Percentiles rank a stretch among this genome's conserved stretches.
Conservation (phyloP, 148 eudicot genomes). For the Pouteria glomerata region DNA sequence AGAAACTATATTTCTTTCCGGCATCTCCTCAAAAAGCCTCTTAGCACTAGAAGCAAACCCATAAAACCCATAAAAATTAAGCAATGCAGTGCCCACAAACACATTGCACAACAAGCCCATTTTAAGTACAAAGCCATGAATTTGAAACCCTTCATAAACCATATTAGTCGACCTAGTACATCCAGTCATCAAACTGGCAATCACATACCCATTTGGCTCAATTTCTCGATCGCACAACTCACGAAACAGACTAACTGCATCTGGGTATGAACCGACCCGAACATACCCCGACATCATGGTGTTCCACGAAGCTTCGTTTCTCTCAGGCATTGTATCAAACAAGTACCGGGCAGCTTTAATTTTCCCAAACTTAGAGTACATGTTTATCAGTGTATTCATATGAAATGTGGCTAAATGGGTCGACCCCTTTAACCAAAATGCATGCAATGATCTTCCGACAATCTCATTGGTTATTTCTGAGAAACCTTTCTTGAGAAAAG, state of each 20-base stretch:
- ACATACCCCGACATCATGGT: slow-evolving; percentile 64
- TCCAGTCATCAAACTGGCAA: slow-evolving; percentile 64
- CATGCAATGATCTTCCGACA: slow-evolving; percentile 57
- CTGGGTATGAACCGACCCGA: slow-evolving; percentile 31
- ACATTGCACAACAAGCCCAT: slow-evolving; percentile 49
- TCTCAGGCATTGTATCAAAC: slow-evolving; percentile 66
- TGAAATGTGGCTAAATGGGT: slow-evolving; percentile 34
- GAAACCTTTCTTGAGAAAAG: slow-evolving; percentile 54
- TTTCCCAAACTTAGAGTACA: slow-evolving; percentile 54
- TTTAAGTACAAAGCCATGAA: slow-evolving; percentile 55
- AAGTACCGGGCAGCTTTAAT: slow-evolving; percentile 33
- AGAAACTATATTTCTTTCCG: slow-evolving; percentile 57
- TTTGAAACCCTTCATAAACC: slow-evolving; percentile 51
- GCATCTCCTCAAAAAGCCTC: slow-evolving; percentile 53
- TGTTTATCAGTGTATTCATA: slow-evolving; percentile 58
- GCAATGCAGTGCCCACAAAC: slow-evolving; percentile 49
- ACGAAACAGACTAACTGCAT: slow-evolving; percentile 40
- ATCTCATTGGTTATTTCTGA: slow-evolving; percentile 39
- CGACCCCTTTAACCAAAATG: slow-evolving; percentile 40
- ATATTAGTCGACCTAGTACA: slow-evolving; percentile 43
- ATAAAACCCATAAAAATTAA: slow-evolving; percentile 60
- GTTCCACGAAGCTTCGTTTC: slow-evolving; percentile 73
- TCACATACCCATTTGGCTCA: slow-evolving; percentile 39
- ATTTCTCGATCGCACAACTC: slow-evolving; percentile 39
- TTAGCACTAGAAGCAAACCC: slow-evolving; percentile 41